A percentile compares a stretch with the other conserved stretches of the same genome.
These are phyloP conservation scores for Globisporangium perplexum DNA, from an alignment of 352 stramenopile species.

Conservation along the genomic window DNA sequence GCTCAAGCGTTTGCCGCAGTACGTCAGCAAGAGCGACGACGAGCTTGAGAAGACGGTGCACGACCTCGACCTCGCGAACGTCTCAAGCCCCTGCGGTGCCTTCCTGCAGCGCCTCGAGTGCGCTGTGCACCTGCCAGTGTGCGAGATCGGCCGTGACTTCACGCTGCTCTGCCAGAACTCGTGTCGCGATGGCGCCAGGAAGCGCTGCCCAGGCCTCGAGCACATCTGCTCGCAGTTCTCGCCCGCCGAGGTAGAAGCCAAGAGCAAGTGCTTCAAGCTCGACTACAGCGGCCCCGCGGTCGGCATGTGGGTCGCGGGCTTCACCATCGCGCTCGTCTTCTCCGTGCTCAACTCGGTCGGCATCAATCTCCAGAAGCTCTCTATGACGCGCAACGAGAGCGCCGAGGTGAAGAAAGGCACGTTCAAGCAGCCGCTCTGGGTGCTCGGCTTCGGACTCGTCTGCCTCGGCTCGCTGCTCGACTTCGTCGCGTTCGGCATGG, in stretches of 20 bases:
- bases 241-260: conserved; percentile 41
- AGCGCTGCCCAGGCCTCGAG: conserved; percentile 54
- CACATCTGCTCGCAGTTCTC: conserved; percentile 48
- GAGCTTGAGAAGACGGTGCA: conserved; percentile 35
- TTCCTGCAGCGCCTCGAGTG: conserved; percentile 64
- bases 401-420: conserved; percentile 67
- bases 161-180: conserved; percentile 58
- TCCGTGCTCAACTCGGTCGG: conserved; percentile 86
- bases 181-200: conserved; percentile 50
- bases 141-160: conserved; percentile 69
- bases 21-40: conserved; percentile 22
- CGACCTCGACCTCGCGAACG: conserved; percentile 56
- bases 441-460: conserved; percentile 83
- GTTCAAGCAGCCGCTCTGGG: conserved; percentile 84
- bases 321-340: conserved; percentile 85
- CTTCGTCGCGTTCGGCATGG: conserved; percentile 91
- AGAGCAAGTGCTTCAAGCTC: conserved; percentile 80
- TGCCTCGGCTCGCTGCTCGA: conserved; percentile 82
- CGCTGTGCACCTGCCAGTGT: conserved; percentile 71
- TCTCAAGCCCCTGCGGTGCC: conserved; percentile 45
- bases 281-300: conserved; percentile 60
- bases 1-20: conserved; percentile 46
- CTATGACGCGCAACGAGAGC: conserved; percentile 68
- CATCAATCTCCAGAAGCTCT: conserved; percentile 91
- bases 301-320: conserved; percentile 83